A percentile compares a stretch with the other conserved stretches of the same genome.
phyloP scores from a whole-genome alignment of 2,329 filamentous ascomycete species.

The Tolypocladium sp. region DNA sequence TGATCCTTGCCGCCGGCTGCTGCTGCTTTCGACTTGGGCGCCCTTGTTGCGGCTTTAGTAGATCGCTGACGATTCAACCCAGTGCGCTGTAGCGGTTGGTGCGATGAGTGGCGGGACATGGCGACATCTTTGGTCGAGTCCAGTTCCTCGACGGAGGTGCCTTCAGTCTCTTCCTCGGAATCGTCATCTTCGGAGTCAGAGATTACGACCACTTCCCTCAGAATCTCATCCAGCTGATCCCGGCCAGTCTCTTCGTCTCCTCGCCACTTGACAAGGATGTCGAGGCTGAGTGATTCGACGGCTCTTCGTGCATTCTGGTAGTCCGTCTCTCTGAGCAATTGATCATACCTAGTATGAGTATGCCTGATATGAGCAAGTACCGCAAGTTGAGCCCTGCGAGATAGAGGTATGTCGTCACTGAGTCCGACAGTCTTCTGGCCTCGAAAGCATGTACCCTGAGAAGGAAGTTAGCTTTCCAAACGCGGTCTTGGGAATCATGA shows the following conservation, averaged over 20 bases:
- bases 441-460: conserved; percentile 39
- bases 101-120: background rate
- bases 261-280: conserved; percentile 62
- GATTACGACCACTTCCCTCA: conserved; percentile 58
- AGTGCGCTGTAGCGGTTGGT: background rate
- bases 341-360: conserved; percentile 57
- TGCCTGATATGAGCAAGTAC: conserved; percentile 59
- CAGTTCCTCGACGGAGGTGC: conserved; percentile 21
- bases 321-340: conserved; percentile 46
- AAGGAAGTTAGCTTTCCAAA: conserved; percentile 6
- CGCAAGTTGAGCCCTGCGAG: conserved; percentile 54
- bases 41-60: background rate
- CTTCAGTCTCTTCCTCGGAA: conserved; percentile 19
- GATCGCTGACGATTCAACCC: background rate
- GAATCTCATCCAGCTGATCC: conserved; percentile 57
- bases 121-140: conserved; percentile 1
- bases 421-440: conserved; percentile 50
- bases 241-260: conserved; percentile 61
- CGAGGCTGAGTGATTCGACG: conserved; percentile 52
- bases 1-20: conserved; percentile 11
- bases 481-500: background rate
- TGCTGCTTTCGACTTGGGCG: background rate
- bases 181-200: conserved; percentile 47
- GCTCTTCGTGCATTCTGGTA: conserved; percentile 53
- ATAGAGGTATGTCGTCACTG: conserved; percentile 44